phyloP scores from a whole-genome alignment of 163 green algal genomes.

The Chlorella variabilis region DNA sequence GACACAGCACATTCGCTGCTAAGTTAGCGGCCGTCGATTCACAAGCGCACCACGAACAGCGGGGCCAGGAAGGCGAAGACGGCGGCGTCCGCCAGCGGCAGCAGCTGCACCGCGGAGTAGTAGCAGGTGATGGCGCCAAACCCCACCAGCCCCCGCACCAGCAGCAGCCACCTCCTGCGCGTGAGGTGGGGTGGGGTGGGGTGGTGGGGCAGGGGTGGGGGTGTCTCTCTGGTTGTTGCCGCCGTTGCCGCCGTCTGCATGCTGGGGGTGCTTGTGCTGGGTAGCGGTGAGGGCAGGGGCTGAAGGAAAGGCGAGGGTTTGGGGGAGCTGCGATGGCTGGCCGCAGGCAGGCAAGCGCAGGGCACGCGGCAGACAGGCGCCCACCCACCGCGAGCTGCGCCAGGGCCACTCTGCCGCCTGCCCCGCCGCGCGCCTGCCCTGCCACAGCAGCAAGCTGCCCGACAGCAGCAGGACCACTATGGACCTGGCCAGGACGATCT shows the following conservation, averaged over 20 bases:
- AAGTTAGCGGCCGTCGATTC: no score
- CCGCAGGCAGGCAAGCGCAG: no score
- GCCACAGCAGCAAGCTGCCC: constrained; percentile 24
- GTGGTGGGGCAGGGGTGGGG: no score
- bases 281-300: no score
- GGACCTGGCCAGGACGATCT: constrained; percentile 50
- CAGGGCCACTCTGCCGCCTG: constrained; percentile 26
- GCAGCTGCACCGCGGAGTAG: constrained; percentile 52
- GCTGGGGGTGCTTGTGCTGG: no score
- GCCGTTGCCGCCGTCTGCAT: background rate
- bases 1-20: no score
- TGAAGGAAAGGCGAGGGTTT: no score
- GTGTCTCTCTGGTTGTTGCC: no score
- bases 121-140: constrained; percentile 49
- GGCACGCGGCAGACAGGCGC: no score
- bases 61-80: constrained; percentile 58
- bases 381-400: constrained; percentile 5
- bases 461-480: constrained; percentile 48
- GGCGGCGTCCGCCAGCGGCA: constrained; percentile 55
- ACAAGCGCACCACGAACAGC: constrained; percentile 51
- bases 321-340: no score
- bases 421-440: background rate
- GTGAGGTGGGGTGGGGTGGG: constrained; percentile 37
- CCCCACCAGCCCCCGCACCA: constrained; percentile 53
- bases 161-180: constrained; percentile 49